Evolutionary conservation across 495 filamentous ascomycete genomes (phyloP).

Genomic region (Hypoxylon lenormandii): DNA sequence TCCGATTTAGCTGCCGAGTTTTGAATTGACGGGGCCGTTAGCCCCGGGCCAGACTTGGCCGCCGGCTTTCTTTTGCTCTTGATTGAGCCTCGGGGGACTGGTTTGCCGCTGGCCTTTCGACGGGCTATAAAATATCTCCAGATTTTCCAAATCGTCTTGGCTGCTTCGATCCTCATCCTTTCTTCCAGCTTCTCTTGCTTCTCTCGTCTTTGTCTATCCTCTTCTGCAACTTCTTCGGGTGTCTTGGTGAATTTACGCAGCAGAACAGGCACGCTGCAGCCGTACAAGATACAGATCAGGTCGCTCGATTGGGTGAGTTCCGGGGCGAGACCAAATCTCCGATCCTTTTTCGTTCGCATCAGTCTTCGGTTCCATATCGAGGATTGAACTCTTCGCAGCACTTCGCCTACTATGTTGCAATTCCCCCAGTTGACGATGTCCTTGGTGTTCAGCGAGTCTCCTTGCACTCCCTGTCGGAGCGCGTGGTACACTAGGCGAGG

Average conservation of each 20-base stretch:
- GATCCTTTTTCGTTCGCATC: constrained; percentile 18
- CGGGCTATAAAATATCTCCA: background rate
- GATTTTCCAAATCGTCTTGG: constrained; percentile 5
- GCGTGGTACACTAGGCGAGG: constrained; percentile 16
- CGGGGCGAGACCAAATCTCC: constrained; percentile 41
- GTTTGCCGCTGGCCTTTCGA: background rate
- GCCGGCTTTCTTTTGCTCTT: too few species aligned
- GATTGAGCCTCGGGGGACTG: too few species aligned
- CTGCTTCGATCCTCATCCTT: background rate
- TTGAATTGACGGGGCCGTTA: too few species aligned
- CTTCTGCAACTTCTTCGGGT: constrained; percentile 1
- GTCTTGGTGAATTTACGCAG: constrained; percentile 41
- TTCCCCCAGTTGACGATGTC: constrained; percentile 33
- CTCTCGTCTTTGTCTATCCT: constrained; percentile 6
- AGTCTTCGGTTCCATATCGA: constrained; percentile 51
- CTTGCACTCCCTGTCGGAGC: constrained; percentile 48
- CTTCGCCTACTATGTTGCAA: constrained; percentile 33
- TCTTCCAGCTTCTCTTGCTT: background rate
- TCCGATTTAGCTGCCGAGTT: background rate
- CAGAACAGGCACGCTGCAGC: constrained; percentile 58
- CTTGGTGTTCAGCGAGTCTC: constrained; percentile 25
- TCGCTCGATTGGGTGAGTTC: constrained; percentile 38
- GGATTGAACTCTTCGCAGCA: constrained; percentile 45
- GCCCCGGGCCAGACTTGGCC: too few species aligned
- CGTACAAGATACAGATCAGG: constrained; percentile 55